Evolutionary conservation across 148 eudicot genomes (phyloP).

Genomic region (Chenopodium formosanum): DNA sequence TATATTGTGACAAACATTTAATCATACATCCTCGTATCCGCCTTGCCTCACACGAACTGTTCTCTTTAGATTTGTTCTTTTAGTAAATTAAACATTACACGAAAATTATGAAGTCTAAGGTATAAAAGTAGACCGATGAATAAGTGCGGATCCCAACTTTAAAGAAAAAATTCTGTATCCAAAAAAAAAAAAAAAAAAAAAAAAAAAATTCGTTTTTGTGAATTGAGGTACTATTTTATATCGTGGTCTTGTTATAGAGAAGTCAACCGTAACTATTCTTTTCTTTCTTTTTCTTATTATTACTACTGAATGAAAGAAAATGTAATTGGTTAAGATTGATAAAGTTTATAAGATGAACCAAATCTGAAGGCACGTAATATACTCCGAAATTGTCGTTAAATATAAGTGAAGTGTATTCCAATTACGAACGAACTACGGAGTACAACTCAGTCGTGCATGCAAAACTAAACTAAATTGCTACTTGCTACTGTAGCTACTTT

Average conservation of each 20-base stretch:
- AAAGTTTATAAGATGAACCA: background rate
- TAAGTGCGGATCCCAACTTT: too few relatives aligned
- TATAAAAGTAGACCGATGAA: too few relatives aligned
- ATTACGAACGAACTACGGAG: background rate
- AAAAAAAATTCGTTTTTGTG: too few relatives aligned
- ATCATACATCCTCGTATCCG: background rate
- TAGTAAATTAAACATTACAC: too few relatives aligned
- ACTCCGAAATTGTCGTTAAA: background rate
- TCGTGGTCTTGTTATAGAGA: background rate
- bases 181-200: too few relatives aligned
- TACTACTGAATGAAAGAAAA: background rate
- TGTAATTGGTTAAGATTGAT: background rate
- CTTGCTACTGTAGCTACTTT: background rate
- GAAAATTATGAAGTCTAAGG: too few relatives aligned
- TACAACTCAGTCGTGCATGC: background rate
- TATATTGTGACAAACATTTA: background rate
- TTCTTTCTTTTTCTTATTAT: background rate
- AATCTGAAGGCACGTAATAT: background rate
- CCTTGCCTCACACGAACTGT: too few relatives aligned
- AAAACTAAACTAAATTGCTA: background rate
- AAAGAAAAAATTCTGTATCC: too few relatives aligned
- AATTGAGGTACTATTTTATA: too few relatives aligned
- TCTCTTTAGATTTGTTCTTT: too few relatives aligned
- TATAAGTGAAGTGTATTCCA: background rate
- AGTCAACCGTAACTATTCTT: background rate